phyloP scores from a whole-genome alignment of 768 basidiomycete genomes.

The Antrodiella citrinella region DNA sequence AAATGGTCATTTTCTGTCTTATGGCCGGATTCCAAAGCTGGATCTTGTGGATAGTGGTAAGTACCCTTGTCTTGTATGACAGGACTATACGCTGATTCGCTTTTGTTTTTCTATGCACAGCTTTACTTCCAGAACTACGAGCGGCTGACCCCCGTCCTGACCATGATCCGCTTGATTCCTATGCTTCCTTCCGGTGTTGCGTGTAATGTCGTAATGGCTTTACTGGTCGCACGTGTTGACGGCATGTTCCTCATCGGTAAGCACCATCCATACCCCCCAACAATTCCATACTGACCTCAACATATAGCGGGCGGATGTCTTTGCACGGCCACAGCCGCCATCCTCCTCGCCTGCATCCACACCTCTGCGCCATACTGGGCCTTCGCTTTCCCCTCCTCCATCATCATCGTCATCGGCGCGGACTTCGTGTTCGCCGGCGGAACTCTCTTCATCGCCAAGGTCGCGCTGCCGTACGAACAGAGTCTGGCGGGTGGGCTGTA shows the following conservation, averaged over 20 bases:
- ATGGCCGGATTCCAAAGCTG: constrained; percentile 51
- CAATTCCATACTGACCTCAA: neutral
- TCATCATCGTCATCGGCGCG: constrained; percentile 61
- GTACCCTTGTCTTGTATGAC: neutral
- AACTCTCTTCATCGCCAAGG: constrained; percentile 64
- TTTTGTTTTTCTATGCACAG: constrained; percentile 24
- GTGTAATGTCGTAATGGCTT: constrained; percentile 56
- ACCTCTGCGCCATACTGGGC: constrained; percentile 60
- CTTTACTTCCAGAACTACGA: constrained; percentile 66
- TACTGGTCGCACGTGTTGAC: constrained; percentile 45
- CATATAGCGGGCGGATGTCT: constrained; percentile 43
- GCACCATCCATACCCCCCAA: constrained; percentile 10
- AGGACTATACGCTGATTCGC: neutral
- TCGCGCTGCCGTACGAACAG: constrained; percentile 59
- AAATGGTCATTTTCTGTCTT: constrained; percentile 49
- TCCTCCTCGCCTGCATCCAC: constrained; percentile 62
- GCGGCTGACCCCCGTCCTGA: constrained; percentile 41
- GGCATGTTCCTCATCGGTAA: constrained; percentile 49
- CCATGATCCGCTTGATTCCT: constrained; percentile 60
- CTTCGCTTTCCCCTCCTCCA: constrained; percentile 59
- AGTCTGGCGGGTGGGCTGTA: constrained; percentile 68
- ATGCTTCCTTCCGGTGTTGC: constrained; percentile 57
- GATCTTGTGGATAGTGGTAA: constrained; percentile 39
- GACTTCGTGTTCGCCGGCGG: constrained; percentile 71
- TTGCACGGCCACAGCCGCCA: constrained; percentile 44